Percentiles rank a stretch among this genome's conserved stretches.
Evolutionary conservation across 345 rosid species (phyloP).

Genomic region (Salix suchowensis): DNA sequence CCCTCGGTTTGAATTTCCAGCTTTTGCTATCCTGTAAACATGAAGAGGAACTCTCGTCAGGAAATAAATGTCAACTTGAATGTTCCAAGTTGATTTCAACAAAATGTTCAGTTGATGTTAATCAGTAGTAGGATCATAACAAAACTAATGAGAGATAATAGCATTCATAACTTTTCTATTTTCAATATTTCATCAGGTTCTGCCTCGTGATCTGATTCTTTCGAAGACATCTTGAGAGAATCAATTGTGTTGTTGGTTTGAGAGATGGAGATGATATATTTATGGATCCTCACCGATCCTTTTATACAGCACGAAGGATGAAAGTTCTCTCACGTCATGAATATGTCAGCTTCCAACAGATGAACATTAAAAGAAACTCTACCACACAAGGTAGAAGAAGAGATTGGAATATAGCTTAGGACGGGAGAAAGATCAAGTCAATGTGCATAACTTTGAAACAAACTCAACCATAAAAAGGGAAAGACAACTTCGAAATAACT

Average conservation of each 20-base stretch:
- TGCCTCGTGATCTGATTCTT: neutral
- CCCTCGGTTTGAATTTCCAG: neutral
- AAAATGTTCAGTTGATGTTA: neutral
- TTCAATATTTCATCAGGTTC: fast-evolving
- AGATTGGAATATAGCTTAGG: neutral
- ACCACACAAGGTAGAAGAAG: neutral
- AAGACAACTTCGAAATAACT: neutral
- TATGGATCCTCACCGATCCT: neutral
- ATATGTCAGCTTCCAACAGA: neutral
- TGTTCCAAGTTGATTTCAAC: no score
- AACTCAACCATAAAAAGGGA: neutral
- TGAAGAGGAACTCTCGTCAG: neutral
- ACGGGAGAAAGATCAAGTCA: neutral
- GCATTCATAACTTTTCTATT: neutral
- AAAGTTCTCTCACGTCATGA: no score
- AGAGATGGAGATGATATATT: neutral
- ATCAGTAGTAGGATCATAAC: neutral
- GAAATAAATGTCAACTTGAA: neutral
- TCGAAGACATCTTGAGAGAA: neutral
- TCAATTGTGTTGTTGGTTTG: neutral
- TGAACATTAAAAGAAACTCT: neutral
- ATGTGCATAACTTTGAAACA: neutral
- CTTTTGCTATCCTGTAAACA: neutral
- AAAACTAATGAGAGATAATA: neutral
- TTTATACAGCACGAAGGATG: neutral